These are phyloP conservation scores for Thalassiosira mediterranea DNA, from an alignment of 352 stramenopile genomes.

Conservation along the genomic window DNA sequence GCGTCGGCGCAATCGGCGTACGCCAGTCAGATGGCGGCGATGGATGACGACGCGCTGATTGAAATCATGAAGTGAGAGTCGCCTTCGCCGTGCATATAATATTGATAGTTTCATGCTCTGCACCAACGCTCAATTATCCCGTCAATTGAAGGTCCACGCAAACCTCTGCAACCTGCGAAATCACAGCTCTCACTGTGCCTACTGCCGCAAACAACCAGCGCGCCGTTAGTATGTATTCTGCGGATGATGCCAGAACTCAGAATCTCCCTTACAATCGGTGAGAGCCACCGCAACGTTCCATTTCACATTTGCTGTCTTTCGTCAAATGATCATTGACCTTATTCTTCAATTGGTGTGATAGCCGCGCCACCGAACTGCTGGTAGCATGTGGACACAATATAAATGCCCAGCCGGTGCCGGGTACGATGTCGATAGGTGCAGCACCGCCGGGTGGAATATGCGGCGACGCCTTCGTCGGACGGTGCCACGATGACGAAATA, in stretches of 20 bases:
- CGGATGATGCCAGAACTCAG: conserved; percentile 53
- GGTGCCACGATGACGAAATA: conserved; percentile 71
- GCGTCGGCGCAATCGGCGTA: conserved; percentile 6
- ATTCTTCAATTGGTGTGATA: too few relatives aligned
- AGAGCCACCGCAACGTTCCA: too few relatives aligned
- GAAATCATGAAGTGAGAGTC: conserved; percentile 40
- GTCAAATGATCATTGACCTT: too few relatives aligned
- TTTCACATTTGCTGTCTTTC: too few relatives aligned
- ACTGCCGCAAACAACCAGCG: conserved; percentile 56
- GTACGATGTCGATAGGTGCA: conserved; percentile 15
- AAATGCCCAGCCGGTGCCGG: conserved; percentile 10
- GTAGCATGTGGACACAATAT: conserved; percentile 62
- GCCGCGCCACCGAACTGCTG: conserved; percentile 59
- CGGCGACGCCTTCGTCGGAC: conserved; percentile 77
- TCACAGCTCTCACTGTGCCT: conserved; percentile 70
- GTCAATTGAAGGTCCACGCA: too few relatives aligned
- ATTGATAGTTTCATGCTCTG: too few relatives aligned
- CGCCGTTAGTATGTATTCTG: conserved; percentile 73
- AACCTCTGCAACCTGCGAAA: conserved; percentile 63
- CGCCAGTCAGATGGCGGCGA: conserved; percentile 30
- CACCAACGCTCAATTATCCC: too few relatives aligned
- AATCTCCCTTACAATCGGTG: conserved; percentile 50
- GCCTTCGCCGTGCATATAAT: too few relatives aligned
- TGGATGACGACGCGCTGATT: conserved; percentile 65
- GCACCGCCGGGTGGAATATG: conserved; percentile 50